These are phyloP conservation scores for Lipomyces kockii DNA, from an alignment of 805 yeast genomes.

Conservation along the genomic window DNA sequence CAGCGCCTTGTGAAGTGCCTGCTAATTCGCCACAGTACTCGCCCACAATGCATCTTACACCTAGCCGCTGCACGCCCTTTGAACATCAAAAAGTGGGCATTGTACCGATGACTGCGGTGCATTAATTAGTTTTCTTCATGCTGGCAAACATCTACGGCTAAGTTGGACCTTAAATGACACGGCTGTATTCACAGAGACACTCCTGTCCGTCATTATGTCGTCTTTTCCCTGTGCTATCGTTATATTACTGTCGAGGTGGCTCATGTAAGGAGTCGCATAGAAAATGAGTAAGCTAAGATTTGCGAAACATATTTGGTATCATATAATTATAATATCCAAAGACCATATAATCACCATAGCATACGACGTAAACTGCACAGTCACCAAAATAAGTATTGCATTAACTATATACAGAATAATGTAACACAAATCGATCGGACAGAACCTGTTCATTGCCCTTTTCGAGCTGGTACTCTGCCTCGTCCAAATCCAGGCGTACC, in stretches of 20 bases:
- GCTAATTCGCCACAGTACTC: background rate
- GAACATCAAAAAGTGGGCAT: too few relatives aligned
- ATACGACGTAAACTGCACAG: background rate
- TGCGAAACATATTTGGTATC: too few relatives aligned
- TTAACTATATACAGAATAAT: background rate
- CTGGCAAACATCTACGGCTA: too few relatives aligned
- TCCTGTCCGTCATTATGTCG: too few relatives aligned
- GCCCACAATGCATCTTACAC: too few relatives aligned
- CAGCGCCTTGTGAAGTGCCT: too few relatives aligned
- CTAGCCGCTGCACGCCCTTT: too few relatives aligned
- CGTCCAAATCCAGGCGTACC: conserved; percentile 15
- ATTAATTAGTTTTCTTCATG: too few relatives aligned
- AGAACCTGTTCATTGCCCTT: background rate
- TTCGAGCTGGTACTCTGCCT: background rate
- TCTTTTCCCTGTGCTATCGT: too few relatives aligned
- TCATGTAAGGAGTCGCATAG: background rate
- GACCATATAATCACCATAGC: background rate
- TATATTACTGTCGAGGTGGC: too few relatives aligned
- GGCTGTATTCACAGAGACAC: too few relatives aligned
- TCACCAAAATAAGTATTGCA: background rate
- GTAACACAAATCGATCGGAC: background rate
- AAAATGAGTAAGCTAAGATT: background rate
- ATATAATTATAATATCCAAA: background rate
- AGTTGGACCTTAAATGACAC: too few relatives aligned
- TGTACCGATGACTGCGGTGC: background rate